phyloP scores from a whole-genome alignment of 306 rosid genomes.

The Lathyrus sativus region DNA sequence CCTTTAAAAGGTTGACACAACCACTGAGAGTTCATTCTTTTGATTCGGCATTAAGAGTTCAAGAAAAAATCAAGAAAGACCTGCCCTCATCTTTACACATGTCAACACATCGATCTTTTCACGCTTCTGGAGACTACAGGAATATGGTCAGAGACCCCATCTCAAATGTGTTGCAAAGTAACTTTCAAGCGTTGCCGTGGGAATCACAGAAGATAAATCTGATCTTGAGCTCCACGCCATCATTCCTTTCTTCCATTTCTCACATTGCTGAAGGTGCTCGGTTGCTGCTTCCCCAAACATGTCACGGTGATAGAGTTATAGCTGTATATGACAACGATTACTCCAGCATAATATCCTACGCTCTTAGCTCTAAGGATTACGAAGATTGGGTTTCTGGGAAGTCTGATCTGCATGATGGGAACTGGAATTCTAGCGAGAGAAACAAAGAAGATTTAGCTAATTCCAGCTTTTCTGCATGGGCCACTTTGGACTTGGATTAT shows the following conservation, averaged over 20 bases:
- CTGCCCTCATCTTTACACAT: constrained; percentile 59
- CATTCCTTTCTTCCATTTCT: constrained; percentile 68
- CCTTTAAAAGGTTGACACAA: constrained; percentile 52
- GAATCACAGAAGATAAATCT: constrained; percentile 72
- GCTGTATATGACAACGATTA: constrained; percentile 95
- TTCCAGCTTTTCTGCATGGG: constrained; percentile 77
- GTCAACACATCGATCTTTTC: constrained; percentile 72
- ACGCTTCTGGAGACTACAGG: constrained; percentile 83
- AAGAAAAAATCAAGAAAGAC: constrained; percentile 65
- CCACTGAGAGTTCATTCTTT: constrained; percentile 84
- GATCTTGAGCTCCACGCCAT: constrained; percentile 56
- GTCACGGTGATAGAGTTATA: constrained; percentile 61
- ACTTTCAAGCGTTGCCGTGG: constrained; percentile 61
- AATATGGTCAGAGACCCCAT: constrained; percentile 84
- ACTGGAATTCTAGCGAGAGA: constrained; percentile 50
- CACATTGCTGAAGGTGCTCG: constrained; percentile 78
- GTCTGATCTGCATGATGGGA: constrained; percentile 51
- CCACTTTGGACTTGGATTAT: constrained; percentile 72
- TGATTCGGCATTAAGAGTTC: constrained; percentile 76
- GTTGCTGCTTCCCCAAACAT: constrained; percentile 75
- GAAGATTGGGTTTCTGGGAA: constrained; percentile 76
- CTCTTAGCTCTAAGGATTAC: constrained; percentile 79
- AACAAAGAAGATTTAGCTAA: constrained; percentile 57
- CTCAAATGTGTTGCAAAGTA: constrained; percentile 51
- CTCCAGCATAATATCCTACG: constrained; percentile 89